Conservation (phyloP, 2,329 filamentous ascomycete genomes). For the Phyllosticta citribraziliensis region DNA sequence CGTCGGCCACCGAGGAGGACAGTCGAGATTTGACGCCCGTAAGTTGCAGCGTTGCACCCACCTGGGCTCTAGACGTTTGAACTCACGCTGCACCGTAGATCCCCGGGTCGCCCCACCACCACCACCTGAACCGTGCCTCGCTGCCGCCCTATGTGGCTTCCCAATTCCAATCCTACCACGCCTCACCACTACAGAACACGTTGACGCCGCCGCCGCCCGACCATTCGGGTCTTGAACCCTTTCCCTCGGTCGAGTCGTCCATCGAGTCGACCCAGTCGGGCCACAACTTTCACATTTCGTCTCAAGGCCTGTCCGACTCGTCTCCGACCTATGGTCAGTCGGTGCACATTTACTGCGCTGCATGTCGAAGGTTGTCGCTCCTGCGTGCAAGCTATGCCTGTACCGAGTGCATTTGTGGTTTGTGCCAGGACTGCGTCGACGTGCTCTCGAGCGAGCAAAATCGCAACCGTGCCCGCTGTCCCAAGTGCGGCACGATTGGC, state of each 20-base stretch:
- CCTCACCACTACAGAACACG: constrained; percentile 82
- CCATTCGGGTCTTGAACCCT: constrained; percentile 51
- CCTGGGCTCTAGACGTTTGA: not conserved
- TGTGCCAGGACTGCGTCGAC: constrained; percentile 82
- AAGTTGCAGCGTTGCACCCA: constrained; percentile 28
- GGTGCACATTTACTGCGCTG: constrained; percentile 87
- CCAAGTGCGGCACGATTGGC: constrained; percentile 67
- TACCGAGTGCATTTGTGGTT: constrained; percentile 89
- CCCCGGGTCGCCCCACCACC: constrained; percentile 42
- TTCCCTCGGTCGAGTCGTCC: constrained; percentile 80
- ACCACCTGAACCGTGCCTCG: constrained; percentile 47
- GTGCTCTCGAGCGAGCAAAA: constrained; percentile 65
- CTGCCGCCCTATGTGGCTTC: constrained; percentile 46
- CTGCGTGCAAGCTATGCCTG: constrained; percentile 84
- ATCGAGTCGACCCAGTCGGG: constrained; percentile 61
- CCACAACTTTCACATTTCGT: constrained; percentile 51
- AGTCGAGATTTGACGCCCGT: constrained; percentile 80
- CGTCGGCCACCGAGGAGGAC: constrained; percentile 86
- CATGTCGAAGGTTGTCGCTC: constrained; percentile 66
- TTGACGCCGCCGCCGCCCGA: constrained; percentile 64
- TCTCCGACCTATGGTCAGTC: constrained; percentile 44
- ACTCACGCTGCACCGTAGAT: constrained; percentile 25
- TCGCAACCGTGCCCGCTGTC: constrained; percentile 60
- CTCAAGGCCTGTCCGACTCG: constrained; percentile 44
- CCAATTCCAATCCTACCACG: constrained; percentile 61